These are phyloP conservation scores for Colletotrichum magnum DNA, from an alignment of 2,329 filamentous ascomycete species.

Conservation along the genomic window DNA sequence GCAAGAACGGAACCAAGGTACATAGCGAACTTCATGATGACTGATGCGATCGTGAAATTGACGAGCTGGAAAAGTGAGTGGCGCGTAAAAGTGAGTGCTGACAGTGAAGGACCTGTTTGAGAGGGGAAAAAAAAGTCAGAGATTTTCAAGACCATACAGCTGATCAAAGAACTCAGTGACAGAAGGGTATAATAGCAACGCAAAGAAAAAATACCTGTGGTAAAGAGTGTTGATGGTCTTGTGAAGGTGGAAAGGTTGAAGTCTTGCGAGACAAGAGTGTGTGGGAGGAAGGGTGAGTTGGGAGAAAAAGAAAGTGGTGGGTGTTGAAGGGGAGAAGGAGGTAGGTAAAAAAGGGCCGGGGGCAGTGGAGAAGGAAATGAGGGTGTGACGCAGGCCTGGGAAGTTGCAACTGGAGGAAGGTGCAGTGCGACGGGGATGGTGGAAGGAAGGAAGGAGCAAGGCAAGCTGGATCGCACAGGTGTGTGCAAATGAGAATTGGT, in stretches of 20 bases:
- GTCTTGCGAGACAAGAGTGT: neutral
- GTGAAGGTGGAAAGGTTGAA: slow-evolving; percentile 1
- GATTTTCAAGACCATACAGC: neutral
- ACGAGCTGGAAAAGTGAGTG: slow-evolving; percentile 17
- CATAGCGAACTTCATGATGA: slow-evolving; percentile 36
- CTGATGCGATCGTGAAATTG: slow-evolving; percentile 20
- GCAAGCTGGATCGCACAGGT: slow-evolving; percentile 15
- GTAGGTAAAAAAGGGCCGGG: neutral
- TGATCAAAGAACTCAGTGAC: no score
- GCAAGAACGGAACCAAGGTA: slow-evolving; percentile 50
- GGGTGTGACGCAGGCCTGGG: slow-evolving; percentile 23
- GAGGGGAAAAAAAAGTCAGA: neutral
- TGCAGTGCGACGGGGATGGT: slow-evolving; percentile 25
- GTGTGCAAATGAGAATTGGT: neutral
- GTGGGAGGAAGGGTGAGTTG: slow-evolving; percentile 11
- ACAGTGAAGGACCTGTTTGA: slow-evolving; percentile 10
- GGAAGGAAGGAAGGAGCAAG: slow-evolving; percentile 17
- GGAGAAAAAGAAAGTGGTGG: slow-evolving; percentile 10
- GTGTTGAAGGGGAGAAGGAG: neutral
- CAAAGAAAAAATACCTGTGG: slow-evolving; percentile 13
- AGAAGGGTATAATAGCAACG: neutral
- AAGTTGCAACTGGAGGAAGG: slow-evolving; percentile 28
- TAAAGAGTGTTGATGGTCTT: slow-evolving; percentile 11
- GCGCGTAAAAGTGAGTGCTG: slow-evolving; percentile 1
- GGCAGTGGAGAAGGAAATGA: slow-evolving; percentile 24